These are phyloP conservation scores for Coemansia asiatica DNA, from an alignment of 192 early-diverging fungal genomes.

Conservation along the genomic window DNA sequence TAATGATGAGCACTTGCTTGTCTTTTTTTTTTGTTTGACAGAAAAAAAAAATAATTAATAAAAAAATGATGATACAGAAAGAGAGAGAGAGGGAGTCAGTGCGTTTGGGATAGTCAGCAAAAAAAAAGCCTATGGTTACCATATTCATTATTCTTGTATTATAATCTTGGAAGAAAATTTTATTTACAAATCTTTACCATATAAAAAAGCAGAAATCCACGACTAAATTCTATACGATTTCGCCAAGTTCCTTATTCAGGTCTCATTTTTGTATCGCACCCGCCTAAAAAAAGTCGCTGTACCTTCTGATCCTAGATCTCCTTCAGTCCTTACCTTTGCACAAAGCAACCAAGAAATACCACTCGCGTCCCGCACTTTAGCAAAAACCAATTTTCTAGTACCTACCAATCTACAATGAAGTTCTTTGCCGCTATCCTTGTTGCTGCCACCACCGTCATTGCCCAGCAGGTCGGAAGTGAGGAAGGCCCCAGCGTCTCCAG, in stretches of 20 bases:
- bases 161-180: too few species aligned
- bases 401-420: constrained; percentile 25
- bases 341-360: constrained; percentile 12
- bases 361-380: neutral
- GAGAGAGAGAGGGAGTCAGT: neutral
- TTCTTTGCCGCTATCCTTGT: constrained; percentile 25
- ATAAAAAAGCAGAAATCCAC: neutral
- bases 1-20: neutral
- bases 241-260: constrained; percentile 35
- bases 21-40: neutral
- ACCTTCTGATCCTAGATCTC: constrained; percentile 1
- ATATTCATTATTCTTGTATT: neutral
- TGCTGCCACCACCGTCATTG: constrained; percentile 28
- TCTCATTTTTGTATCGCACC: constrained; percentile 35
- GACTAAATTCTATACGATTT: neutral
- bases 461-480: constrained; percentile 34
- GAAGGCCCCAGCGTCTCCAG: constrained; percentile 18
- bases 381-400: constrained; percentile 1
- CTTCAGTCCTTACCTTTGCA: neutral
- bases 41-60: neutral
- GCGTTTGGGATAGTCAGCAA: neutral
- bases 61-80: neutral
- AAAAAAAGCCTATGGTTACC: neutral
- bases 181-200: neutral
- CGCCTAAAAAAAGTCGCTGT: neutral